Conservation (phyloP, 805 yeast genomes). For the Saturnispora serradocipensis region DNA sequence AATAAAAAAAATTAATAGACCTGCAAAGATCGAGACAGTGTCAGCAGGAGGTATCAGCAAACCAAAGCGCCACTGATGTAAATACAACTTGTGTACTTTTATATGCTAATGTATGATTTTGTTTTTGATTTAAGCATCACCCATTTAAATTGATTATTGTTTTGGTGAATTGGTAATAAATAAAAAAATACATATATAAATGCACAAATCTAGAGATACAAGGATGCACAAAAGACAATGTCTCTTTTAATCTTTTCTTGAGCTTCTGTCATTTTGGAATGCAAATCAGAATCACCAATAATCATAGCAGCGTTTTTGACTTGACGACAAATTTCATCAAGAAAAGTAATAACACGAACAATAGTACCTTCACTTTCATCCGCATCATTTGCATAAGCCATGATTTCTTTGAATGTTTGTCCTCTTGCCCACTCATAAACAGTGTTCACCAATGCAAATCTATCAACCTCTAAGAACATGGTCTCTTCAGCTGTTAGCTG, state of each 20-base stretch:
- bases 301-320: conserved; percentile 90
- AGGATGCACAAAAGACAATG: conserved; percentile 92
- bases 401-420: conserved; percentile 80
- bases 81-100: not conserved
- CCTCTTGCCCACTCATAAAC: conserved; percentile 99
- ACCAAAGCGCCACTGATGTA: conserved; percentile 1
- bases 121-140: not conserved
- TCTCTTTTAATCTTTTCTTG: conserved; percentile 95
- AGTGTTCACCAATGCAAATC: conserved; percentile 87
- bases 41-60: conserved; percentile 10
- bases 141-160: not conserved
- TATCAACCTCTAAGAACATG: conserved; percentile 68
- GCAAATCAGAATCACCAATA: conserved; percentile 87
- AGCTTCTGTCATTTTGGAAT: conserved; percentile 81
- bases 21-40: conserved; percentile 9
- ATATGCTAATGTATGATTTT: not conserved
- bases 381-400: conserved; percentile 78
- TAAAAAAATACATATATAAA: not conserved
- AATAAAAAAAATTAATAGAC: conserved; percentile 16
- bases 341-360: conserved; percentile 86
- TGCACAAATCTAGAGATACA: conserved; percentile 51
- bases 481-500: conserved; percentile 76
- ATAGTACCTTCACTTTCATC: conserved; percentile 74
- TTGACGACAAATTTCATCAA: conserved; percentile 92
- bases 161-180: not conserved